phyloP scores from a whole-genome alignment of 805 yeast species.

The Sporopachydermia quercuum region DNA sequence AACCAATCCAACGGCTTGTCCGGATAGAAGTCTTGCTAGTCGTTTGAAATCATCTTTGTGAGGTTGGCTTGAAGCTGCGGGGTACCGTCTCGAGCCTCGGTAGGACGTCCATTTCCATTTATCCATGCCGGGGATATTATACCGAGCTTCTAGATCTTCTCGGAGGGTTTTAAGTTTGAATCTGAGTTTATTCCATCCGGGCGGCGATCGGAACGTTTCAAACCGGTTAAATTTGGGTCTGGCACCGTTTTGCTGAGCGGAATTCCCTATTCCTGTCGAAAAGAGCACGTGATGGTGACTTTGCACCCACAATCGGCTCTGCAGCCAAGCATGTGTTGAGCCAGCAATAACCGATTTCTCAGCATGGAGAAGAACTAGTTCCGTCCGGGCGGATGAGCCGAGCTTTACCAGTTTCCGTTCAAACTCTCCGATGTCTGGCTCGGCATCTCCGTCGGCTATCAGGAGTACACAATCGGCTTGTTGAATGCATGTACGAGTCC shows the following conservation, averaged over 20 bases:
- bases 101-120: slow-evolving; percentile 1
- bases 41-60: slow-evolving; percentile 85
- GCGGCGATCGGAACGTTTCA: too few relatives aligned
- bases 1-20: slow-evolving; percentile 87
- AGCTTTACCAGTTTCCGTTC: slow-evolving; percentile 62
- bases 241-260: background rate
- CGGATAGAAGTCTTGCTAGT: slow-evolving; percentile 77
- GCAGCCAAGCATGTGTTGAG: slow-evolving; percentile 70
- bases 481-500: slow-evolving; percentile 87
- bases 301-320: slow-evolving; percentile 78
- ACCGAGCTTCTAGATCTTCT: slow-evolving; percentile 14
- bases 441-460: slow-evolving; percentile 68
- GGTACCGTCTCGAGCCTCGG: background rate
- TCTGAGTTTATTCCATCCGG: slow-evolving; percentile 14
- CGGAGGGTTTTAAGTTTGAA: slow-evolving; percentile 23
- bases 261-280: too few relatives aligned
- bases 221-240: too few relatives aligned
- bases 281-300: slow-evolving; percentile 78
- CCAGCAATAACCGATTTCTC: slow-evolving; percentile 79
- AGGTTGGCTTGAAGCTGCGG: slow-evolving; percentile 23
- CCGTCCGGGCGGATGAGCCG: slow-evolving; percentile 78
- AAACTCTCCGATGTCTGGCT: slow-evolving; percentile 70
- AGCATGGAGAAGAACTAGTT: slow-evolving; percentile 69
- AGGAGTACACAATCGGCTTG: slow-evolving; percentile 92
- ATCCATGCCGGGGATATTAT: slow-evolving; percentile 11